Percentiles rank a stretch among this genome's conserved stretches.
Conservation (phyloP, 352 stramenopile genomes). For the Globisporangium rhizosaccharum region DNA sequence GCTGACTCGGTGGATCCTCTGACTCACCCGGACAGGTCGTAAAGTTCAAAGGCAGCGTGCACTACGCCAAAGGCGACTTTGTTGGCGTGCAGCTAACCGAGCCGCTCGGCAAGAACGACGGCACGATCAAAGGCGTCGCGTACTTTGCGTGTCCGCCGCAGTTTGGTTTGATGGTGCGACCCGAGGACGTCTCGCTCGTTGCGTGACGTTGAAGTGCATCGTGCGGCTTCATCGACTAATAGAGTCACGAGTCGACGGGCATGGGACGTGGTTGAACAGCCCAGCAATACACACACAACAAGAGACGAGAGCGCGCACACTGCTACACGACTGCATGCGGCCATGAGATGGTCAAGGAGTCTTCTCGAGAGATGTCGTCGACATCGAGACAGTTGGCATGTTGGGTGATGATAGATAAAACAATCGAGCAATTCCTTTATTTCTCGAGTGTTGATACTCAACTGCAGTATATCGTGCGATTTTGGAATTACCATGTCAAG, state of each 20-base stretch:
- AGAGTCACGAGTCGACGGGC: too few species aligned
- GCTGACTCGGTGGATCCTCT: background rate
- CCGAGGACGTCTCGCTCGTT: slow-evolving; percentile 25
- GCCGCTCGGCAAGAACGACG: slow-evolving; percentile 66
- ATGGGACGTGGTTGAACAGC: too few species aligned
- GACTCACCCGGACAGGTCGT: slow-evolving; percentile 24
- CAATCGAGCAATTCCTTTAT: too few species aligned
- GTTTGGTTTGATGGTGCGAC: slow-evolving; percentile 68
- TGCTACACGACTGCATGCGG: background rate
- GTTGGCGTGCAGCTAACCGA: slow-evolving; percentile 55
- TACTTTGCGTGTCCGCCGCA: slow-evolving; percentile 58
- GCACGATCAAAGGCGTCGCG: slow-evolving; percentile 50
- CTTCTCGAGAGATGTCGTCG: background rate
- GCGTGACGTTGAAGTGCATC: background rate
- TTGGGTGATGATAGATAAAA: too few species aligned
- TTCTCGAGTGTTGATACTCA: too few species aligned
- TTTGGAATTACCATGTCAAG: too few species aligned
- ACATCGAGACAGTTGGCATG: background rate
- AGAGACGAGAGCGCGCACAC: too few species aligned
- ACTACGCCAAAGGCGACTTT: slow-evolving; percentile 73
- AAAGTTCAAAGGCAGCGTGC: slow-evolving; percentile 54
- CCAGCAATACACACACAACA: too few species aligned
- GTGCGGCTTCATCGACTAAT: too few species aligned
- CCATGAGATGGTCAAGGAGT: background rate
- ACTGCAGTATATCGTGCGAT: too few species aligned